A percentile compares a stretch with the other conserved stretches of the same genome.
These are phyloP conservation scores for Coccinonectria pachysandricola DNA, from an alignment of 2,329 filamentous ascomycete species.

Conservation along the genomic window DNA sequence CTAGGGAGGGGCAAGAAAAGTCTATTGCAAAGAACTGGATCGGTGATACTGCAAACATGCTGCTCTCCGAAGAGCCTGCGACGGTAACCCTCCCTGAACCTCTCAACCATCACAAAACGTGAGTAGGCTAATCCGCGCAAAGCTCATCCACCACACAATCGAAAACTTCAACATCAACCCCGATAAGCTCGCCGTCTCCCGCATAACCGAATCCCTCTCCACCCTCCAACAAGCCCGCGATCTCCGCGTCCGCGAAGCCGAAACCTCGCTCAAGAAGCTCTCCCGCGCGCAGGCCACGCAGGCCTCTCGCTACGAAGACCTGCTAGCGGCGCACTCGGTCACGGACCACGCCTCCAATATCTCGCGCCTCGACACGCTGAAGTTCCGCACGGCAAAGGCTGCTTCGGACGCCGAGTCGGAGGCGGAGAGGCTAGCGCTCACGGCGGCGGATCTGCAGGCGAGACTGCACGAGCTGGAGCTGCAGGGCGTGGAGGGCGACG, in stretches of 20 bases:
- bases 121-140: constrained; percentile 4
- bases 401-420: constrained; percentile 86
- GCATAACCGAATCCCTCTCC: constrained; percentile 73
- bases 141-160: constrained; percentile 88
- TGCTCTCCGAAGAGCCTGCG: constrained; percentile 88
- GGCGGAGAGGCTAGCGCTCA: constrained; percentile 76
- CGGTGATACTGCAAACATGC: constrained; percentile 56
- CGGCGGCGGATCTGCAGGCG: constrained; percentile 64
- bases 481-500: constrained; percentile 69
- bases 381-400: constrained; percentile 89
- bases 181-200: constrained; percentile 73
- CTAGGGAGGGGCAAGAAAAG: too few species aligned
- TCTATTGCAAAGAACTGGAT: too few species aligned
- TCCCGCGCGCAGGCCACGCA: constrained; percentile 67
- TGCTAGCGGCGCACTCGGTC: constrained; percentile 63
- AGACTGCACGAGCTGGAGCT: constrained; percentile 73
- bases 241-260: constrained; percentile 61
- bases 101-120: not conserved
- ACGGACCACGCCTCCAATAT: constrained; percentile 76
- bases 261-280: constrained; percentile 58
- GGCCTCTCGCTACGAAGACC: constrained; percentile 65
- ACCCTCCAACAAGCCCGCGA: constrained; percentile 79
- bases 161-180: constrained; percentile 90
- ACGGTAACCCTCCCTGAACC: constrained; percentile 45
- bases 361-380: constrained; percentile 78